Evolutionary conservation across 306 rosid species (phyloP), one percentile per base, ranked within the genome.

Genomic region (Inga leiocalycina): DNA sequence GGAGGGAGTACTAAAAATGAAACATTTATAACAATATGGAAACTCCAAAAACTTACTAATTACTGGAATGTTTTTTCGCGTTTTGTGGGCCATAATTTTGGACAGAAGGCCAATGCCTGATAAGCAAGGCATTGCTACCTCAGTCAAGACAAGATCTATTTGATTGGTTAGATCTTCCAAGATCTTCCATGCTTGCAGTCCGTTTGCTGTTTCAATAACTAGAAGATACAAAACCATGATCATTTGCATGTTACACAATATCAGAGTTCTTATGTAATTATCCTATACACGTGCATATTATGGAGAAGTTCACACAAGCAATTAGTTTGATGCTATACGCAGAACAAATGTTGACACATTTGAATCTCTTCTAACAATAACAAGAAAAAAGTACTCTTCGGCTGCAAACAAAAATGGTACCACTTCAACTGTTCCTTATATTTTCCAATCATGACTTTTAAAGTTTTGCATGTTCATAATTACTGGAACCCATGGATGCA

Each of bases 131-230:
- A 95, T 91, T 84, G 91, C 94, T 66, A 93, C 94, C 89, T 95
- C 99, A 39, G 98, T 95, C 85, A 95, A 85, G 27, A 95, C 81
- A 44, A 95, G 85, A 92, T 95, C 99, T 76, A 93, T 85, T 79
- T 93, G 94, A 88, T 86, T 95, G 76, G 94, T 85, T 85, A 90
- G 85, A 88, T 95, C 93, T 80, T 89, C 94, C 85, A 95, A 90
- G 59, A 95, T 76, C 89, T 92, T 95, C 98, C 98, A 95, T 65
- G 98, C 98, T 76, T 91, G 97, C 83, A 92, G 75, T 82, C 93
- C 98, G 34, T 93, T 91, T 79, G 93, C 94, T 49, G 92, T 94
- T 77, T 88, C 94, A 65, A 87, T 91, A 79, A 94, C 98, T 94
- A 91, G 70, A 57, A 85, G 76, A 62, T 43, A 78, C 41, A 32